Percentiles rank a stretch among this genome's conserved stretches.
phyloP scores from a whole-genome alignment of 495 filamentous ascomycete species.

The Melanomma pulvis-pyrius region DNA sequence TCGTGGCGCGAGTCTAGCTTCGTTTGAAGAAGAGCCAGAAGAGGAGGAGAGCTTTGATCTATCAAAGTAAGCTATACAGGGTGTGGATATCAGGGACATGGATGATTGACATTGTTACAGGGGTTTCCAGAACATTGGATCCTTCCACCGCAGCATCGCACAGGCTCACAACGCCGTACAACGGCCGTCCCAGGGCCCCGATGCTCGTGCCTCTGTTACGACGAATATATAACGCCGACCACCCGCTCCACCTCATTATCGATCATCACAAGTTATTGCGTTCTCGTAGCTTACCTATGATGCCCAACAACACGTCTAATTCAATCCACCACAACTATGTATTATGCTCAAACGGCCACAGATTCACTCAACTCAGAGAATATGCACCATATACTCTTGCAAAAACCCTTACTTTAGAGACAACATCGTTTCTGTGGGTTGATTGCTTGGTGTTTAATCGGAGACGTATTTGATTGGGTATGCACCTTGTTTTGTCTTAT shows the following conservation, averaged over 20 bases:
- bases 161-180: slow-evolving; percentile 9
- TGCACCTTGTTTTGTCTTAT: background rate
- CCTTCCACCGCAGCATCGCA: slow-evolving; percentile 57
- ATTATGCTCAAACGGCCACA: background rate
- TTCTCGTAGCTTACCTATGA: no score
- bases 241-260: background rate
- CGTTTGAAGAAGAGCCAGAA: slow-evolving; percentile 53
- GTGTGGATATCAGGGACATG: background rate
- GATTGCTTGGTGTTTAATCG: background rate
- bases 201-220: slow-evolving; percentile 17
- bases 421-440: background rate
- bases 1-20: slow-evolving; percentile 39
- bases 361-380: background rate
- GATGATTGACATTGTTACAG: slow-evolving; percentile 43
- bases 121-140: slow-evolving; percentile 72
- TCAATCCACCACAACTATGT: no score
- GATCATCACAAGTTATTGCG: background rate
- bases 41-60: slow-evolving; percentile 65
- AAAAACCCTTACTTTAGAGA: background rate
- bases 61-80: slow-evolving; percentile 56
- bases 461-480: background rate
- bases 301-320: no score
- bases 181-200: background rate
- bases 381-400: background rate
- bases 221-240: background rate